A percentile compares a stretch with the other conserved stretches of the same genome.
Evolutionary conservation across 768 basidiomycete genomes (phyloP).

Genomic region (Suillus placidus): DNA sequence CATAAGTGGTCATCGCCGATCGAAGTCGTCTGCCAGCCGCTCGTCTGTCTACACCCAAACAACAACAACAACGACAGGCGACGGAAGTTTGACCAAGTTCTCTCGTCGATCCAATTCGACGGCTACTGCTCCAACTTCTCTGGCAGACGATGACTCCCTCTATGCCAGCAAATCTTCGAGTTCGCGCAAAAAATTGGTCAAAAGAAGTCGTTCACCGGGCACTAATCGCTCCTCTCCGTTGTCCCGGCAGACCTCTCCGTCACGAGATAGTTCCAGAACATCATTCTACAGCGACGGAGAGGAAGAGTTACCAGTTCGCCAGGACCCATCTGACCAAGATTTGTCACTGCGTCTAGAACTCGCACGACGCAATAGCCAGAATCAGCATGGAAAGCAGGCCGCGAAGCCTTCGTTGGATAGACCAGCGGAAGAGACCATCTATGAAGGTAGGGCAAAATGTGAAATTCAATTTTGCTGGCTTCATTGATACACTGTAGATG

Average conservation of each 20-base stretch:
- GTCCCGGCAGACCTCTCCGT: conserved; percentile 39
- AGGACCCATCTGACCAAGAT: conserved; percentile 76
- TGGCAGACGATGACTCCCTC: conserved; percentile 64
- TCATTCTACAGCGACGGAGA: conserved; percentile 45
- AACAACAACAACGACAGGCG: conserved; percentile 60
- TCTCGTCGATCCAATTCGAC: conserved; percentile 74
- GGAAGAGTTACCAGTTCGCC: conserved; percentile 42
- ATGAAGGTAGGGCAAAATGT: conserved; percentile 60
- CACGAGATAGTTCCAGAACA: conserved; percentile 43
- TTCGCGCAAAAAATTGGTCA: conserved; percentile 51
- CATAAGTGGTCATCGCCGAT: conserved; percentile 65
- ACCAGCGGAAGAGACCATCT: conserved; percentile 68
- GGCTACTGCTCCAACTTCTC: conserved; percentile 61
- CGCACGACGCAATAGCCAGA: conserved; percentile 82
- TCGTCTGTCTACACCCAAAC: conserved; percentile 75
- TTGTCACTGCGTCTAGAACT: conserved; percentile 77
- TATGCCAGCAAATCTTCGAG: conserved; percentile 46
- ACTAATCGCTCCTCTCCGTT: conserved; percentile 38
- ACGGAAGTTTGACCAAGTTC: conserved; percentile 71
- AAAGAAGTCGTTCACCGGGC: conserved; percentile 48
- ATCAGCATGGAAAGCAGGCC: conserved; percentile 57
- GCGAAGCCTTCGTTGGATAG: conserved; percentile 44
- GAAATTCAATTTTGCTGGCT: conserved; percentile 5
- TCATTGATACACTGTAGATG: conserved; percentile 45
- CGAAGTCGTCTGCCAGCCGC: conserved; percentile 71